Percentiles rank a stretch among this genome's conserved stretches.
Evolutionary conservation across 192 early-diverging fungal species (phyloP).

Genomic region (Backusella circina): DNA sequence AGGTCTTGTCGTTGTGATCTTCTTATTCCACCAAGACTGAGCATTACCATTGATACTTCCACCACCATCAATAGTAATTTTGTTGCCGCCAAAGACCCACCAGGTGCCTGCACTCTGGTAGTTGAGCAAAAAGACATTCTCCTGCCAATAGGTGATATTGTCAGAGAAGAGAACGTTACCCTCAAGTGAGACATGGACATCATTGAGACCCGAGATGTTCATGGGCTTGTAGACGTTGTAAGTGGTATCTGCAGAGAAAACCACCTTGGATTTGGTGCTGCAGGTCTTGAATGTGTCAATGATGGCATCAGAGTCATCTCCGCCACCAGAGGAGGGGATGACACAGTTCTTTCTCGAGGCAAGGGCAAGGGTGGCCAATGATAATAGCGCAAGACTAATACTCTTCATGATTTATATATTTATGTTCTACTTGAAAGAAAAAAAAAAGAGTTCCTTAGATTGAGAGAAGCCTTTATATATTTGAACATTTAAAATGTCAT

Average conservation of each 20-base stretch:
- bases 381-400: background rate
- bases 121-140: slow-evolving; percentile 5
- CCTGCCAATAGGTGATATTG: slow-evolving; percentile 12
- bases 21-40: slow-evolving; percentile 14
- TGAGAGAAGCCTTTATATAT: background rate
- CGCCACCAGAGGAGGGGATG: background rate
- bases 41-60: slow-evolving; percentile 17
- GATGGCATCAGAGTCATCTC: slow-evolving; percentile 12
- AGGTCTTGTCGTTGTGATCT: slow-evolving; percentile 6
- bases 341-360: background rate
- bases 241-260: background rate
- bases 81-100: slow-evolving; percentile 20
- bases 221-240: slow-evolving; percentile 6
- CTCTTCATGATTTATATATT: background rate
- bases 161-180: slow-evolving; percentile 11
- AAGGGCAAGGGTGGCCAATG: background rate
- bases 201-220: slow-evolving; percentile 16
- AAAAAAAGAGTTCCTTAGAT: background rate
- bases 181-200: slow-evolving; percentile 14
- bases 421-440: background rate
- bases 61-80: slow-evolving; percentile 15
- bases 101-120: slow-evolving; percentile 19
- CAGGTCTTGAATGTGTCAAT: slow-evolving; percentile 13
- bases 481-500: background rate
- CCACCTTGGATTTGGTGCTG: slow-evolving; percentile 6